Percentiles rank a stretch among this genome's conserved stretches.
Evolutionary conservation across 805 yeast species (phyloP).

Genomic region (Torulaspora gathmanii): DNA sequence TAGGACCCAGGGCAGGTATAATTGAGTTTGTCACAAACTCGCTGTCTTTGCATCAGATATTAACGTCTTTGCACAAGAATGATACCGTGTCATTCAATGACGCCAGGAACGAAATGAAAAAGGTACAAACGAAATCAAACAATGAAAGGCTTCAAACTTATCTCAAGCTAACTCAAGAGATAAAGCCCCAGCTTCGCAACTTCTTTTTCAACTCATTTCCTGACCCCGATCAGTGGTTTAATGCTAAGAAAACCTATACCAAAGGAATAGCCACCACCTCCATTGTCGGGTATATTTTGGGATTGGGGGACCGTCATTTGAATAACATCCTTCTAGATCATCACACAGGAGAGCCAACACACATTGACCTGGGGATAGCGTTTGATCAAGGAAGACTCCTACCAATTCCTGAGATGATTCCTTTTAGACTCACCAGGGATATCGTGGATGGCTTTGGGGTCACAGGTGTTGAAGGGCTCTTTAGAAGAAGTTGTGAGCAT

Average conservation of each 20-base stretch:
- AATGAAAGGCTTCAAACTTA: conserved; percentile 45
- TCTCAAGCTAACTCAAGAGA: conserved; percentile 42
- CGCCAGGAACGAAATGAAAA: conserved; percentile 64
- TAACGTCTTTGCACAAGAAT: conserved; percentile 57
- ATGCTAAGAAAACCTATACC: conserved; percentile 57
- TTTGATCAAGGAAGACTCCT: conserved; percentile 87
- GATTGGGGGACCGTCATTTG: conserved; percentile 93
- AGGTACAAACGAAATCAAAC: conserved; percentile 45
- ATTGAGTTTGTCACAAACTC: conserved; percentile 87
- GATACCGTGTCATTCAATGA: conserved; percentile 47
- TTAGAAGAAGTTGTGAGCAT: conserved; percentile 66
- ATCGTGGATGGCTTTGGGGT: conserved; percentile 90
- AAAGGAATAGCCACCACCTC: conserved; percentile 81
- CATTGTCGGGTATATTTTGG: conserved; percentile 81
- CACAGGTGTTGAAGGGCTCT: conserved; percentile 76
- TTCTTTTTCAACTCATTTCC: conserved; percentile 67
- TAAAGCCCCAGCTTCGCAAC: conserved; percentile 62
- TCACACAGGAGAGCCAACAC: conserved; percentile 85
- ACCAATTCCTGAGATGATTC: conserved; percentile 88
- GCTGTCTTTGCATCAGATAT: conserved; percentile 60
- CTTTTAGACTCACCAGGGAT: conserved; percentile 87
- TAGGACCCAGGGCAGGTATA: conserved; percentile 82
- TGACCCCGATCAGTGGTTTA: conserved; percentile 71
- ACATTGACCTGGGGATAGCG: conserved; percentile 93
- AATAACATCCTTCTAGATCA: conserved; percentile 82